Evolutionary conservation across 495 filamentous ascomycete species (phyloP), one percentile per base, ranked within the genome.

Genomic region (Xeromyces bisporus): DNA sequence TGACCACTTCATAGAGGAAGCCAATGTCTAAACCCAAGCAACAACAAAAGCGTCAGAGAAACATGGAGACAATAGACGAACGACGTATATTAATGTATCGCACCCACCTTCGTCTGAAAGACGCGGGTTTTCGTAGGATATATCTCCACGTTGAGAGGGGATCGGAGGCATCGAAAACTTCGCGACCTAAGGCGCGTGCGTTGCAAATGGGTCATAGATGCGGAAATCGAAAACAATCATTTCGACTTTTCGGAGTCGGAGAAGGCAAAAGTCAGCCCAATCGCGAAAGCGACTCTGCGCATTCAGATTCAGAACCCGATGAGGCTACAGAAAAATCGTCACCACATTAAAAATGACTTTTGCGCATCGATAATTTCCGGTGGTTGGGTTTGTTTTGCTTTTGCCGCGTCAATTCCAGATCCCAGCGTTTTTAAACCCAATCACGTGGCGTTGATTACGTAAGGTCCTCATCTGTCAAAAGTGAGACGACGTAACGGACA

Each of bases 1-100:
- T 62, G 53, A 87, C 70, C 43, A 93, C 81, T 27, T 78, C 64
- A 51, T 79, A 75, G 37, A 92, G 63, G 34, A 86, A 64, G 32
- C 65, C 67, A 48, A 93, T 73, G 65, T 91, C 84, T 91, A 38
- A 3, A 12, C 28, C 28, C 14, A 20, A 26, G 15, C 23, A 34
- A 39, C 17, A 30, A 25, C 49, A 26, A 53, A 18, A 30, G 18
- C 23, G 24, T 16, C 7, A 20, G 26, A 17, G 16, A 9, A 31
- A 36, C n/a, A 3, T 18, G 6, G 6, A 18, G 5, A 1, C 16
- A 28, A 15, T 12, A 15, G 13, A 26, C 10, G 1, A 15, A 17
- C 10, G n/a, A 33, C 10, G 15, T 1, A 36, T 12, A 14, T 15
- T 2, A 32, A 29, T 21, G n/a, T n/a, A n/a, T n/a, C 44, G 29